Evolutionary conservation across 306 rosid genomes (phyloP).

Genomic region (Quercus agrifolia): DNA sequence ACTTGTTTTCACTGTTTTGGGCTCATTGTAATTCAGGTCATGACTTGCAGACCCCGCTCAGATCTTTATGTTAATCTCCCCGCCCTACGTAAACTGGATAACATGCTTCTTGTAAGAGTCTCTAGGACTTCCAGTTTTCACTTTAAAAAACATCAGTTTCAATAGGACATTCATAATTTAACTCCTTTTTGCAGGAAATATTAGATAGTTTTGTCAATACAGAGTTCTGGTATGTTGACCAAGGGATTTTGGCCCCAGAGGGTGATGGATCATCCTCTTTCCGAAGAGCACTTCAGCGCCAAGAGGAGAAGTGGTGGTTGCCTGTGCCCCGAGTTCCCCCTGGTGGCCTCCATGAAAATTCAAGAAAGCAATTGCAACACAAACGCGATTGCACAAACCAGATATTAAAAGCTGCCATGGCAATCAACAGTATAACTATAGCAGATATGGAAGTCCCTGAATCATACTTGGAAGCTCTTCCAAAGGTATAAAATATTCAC

Average conservation of each 20-base stretch:
- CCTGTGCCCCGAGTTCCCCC: conserved; percentile 92
- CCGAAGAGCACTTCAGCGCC: conserved; percentile 69
- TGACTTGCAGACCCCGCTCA: conserved; percentile 86
- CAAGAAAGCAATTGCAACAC: conserved; percentile 81
- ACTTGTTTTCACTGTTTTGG: background rate
- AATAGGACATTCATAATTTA: conserved; percentile 23
- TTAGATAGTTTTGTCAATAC: conserved; percentile 63
- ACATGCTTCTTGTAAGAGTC: conserved; percentile 91
- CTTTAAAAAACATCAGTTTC: conserved; percentile 7
- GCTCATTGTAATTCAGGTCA: conserved; percentile 56
- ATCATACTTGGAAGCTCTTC: conserved; percentile 79
- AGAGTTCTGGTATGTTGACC: conserved; percentile 95
- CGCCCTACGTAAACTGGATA: conserved; percentile 86
- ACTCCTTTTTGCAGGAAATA: conserved; percentile 59
- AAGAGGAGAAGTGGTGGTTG: conserved; percentile 98
- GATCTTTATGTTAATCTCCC: conserved; percentile 95
- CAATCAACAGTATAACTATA: conserved; percentile 70
- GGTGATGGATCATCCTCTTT: conserved; percentile 66
- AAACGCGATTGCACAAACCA: conserved; percentile 86
- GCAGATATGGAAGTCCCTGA: conserved; percentile 90
- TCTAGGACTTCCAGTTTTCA: conserved; percentile 1
- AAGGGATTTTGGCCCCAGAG: conserved; percentile 77
- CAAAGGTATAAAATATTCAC: conserved; percentile 52
- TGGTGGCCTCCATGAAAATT: conserved; percentile 65
- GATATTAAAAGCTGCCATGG: conserved; percentile 88